These are phyloP conservation scores for Protomyces arabidopsidicola DNA, from an alignment of 1,139 yeast genomes.

Conservation along the genomic window DNA sequence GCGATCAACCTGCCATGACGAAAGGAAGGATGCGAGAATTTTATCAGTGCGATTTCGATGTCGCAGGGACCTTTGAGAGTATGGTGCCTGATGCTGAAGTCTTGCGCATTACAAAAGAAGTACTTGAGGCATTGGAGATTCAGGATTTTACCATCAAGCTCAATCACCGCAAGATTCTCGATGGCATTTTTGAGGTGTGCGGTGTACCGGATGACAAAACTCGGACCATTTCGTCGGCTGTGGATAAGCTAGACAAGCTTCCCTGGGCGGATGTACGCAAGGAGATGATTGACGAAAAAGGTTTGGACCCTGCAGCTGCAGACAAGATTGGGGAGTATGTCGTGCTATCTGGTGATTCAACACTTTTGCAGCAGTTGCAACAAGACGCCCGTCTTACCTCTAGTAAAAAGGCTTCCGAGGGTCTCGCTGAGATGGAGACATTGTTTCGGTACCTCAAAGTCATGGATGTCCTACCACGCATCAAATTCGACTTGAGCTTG, in stretches of 20 bases:
- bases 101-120: conserved; percentile 74
- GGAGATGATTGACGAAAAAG: conserved; percentile 88
- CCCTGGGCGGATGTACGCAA: conserved; percentile 93
- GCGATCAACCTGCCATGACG: conserved; percentile 99
- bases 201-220: conserved; percentile 94
- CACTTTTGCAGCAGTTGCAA: conserved; percentile 56
- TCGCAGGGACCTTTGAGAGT: conserved; percentile 84
- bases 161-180: conserved; percentile 91
- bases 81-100: conserved; percentile 97
- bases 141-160: conserved; percentile 82
- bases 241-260: conserved; percentile 81
- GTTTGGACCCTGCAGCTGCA: conserved; percentile 85
- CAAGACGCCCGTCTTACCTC: conserved; percentile 54
- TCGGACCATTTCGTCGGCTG: conserved; percentile 87
- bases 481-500: conserved; percentile 84
- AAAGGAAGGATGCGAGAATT: conserved; percentile 99
- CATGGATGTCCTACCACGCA: conserved; percentile 54
- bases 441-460: conserved; percentile 77
- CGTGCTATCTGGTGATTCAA: conserved; percentile 71
- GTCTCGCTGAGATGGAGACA: conserved; percentile 71
- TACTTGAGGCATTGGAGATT: conserved; percentile 76
- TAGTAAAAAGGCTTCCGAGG: conserved; percentile 70
- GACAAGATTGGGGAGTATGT: conserved; percentile 89
- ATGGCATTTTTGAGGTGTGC: conserved; percentile 90
- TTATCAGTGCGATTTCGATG: conserved; percentile 95